phyloP scores from a whole-genome alignment of 2,329 filamentous ascomycete species.

The Diaporthe citri region DNA sequence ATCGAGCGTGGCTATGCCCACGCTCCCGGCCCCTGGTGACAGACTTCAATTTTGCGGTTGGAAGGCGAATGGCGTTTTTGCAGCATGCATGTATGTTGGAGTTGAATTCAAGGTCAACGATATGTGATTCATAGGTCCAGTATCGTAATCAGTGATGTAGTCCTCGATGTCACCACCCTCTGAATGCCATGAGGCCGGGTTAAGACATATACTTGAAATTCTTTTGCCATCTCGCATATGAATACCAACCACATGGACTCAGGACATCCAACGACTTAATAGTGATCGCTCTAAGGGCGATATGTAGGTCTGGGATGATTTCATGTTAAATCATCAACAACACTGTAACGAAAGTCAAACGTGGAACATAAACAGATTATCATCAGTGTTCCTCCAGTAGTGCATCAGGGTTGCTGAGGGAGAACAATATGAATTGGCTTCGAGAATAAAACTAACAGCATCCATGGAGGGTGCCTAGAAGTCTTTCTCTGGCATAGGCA shows the following conservation, averaged over 20 bases:
- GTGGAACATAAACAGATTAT: background rate
- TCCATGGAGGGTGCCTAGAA: too few relatives aligned
- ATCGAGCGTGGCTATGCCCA: too few relatives aligned
- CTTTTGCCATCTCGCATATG: background rate
- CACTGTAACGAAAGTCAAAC: background rate
- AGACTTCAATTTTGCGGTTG: too few relatives aligned
- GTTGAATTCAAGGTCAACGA: background rate
- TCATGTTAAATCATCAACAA: background rate
- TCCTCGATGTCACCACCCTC: background rate
- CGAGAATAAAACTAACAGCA: background rate
- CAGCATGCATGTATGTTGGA: background rate
- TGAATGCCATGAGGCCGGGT: too few relatives aligned
- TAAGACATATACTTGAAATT: background rate
- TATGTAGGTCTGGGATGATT: background rate
- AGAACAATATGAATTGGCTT: background rate
- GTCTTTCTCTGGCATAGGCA: background rate
- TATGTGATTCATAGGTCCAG: too few relatives aligned
- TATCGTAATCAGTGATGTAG: background rate
- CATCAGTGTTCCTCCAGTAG: background rate
- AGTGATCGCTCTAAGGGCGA: background rate
- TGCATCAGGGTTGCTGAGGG: background rate
- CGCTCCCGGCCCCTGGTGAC: too few relatives aligned
- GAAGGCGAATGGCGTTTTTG: too few relatives aligned
- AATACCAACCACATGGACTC: background rate
- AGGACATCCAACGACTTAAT: background rate